Percentiles rank a stretch among this genome's conserved stretches.
Conservation (phyloP, 1,139 yeast genomes). For the Geotrichum aggregatum region DNA sequence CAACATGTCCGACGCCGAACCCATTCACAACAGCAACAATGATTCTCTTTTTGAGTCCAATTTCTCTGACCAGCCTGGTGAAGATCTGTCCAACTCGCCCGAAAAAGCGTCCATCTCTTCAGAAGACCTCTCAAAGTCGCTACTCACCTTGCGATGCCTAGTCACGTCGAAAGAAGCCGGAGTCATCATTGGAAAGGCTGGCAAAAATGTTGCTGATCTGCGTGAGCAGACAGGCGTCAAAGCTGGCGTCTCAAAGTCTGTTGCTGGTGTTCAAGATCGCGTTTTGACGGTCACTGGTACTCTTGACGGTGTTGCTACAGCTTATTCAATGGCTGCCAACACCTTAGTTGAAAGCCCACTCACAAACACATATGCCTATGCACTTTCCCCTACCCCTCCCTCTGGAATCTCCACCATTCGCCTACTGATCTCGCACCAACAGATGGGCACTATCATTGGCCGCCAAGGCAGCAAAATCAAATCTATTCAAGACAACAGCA, state of each 20-base stretch:
- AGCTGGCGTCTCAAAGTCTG: conserved; percentile 83
- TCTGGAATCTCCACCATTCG: conserved; percentile 57
- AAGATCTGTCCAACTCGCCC: conserved; percentile 1
- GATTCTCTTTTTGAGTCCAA: conserved; percentile 20
- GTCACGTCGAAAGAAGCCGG: conserved; percentile 89
- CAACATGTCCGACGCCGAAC: conserved; percentile 17
- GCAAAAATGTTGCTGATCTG: conserved; percentile 72
- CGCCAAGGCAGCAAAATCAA: conserved; percentile 79
- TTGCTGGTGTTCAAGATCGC: conserved; percentile 79
- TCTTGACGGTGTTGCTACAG: conserved; percentile 68
- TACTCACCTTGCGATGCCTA: conserved; percentile 51
- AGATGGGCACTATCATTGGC: conserved; percentile 89
- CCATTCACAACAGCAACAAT: conserved; percentile 9
- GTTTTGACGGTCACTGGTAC: conserved; percentile 78
- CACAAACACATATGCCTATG: conserved; percentile 49
- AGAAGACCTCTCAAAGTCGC: conserved; percentile 20
- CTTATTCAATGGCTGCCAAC: conserved; percentile 67
- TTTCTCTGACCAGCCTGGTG: conserved; percentile 20
- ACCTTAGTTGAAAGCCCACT: conserved; percentile 48
- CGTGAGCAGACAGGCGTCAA: conserved; percentile 75
- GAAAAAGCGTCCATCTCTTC: conserved; percentile 6
- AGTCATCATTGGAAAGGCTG: conserved; percentile 83
- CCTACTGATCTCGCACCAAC: conserved; percentile 75
- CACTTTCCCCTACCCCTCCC: conserved; percentile 45
- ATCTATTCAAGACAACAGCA: conserved; percentile 64